phyloP scores from a whole-genome alignment of 2,329 filamentous ascomycete species.

The Phialemoniopsis sp. region DNA sequence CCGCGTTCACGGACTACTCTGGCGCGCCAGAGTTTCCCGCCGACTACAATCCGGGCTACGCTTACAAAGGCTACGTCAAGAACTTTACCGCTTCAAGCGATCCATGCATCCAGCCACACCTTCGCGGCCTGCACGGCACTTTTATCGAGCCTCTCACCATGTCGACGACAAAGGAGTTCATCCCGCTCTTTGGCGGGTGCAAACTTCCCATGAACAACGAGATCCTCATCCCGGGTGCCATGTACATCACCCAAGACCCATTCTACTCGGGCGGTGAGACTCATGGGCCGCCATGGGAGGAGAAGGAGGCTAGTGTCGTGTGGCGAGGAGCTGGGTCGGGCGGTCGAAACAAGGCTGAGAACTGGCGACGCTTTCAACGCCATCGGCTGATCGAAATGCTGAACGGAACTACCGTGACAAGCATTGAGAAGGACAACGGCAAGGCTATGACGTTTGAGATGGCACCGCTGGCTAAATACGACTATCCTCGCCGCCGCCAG shows the following conservation, averaged over 20 bases:
- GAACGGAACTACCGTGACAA: conserved; percentile 54
- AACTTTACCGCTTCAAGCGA: conserved; percentile 53
- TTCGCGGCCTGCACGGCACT: conserved; percentile 44
- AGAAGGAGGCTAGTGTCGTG: conserved; percentile 50
- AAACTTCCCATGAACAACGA: conserved; percentile 58
- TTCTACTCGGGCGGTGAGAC: conserved; percentile 53
- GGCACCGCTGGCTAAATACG: conserved; percentile 35
- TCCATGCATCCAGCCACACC: conserved; percentile 48
- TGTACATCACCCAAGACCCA: conserved; percentile 56
- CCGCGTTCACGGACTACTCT: conserved; percentile 29
- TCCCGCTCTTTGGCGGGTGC: conserved; percentile 56
- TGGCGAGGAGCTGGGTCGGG: conserved; percentile 66
- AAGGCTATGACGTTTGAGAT: conserved; percentile 45
- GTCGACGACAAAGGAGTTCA: conserved; percentile 42
- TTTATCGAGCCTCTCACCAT: conserved; percentile 47
- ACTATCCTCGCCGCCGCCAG: conserved; percentile 28
- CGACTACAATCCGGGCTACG: conserved; percentile 17
- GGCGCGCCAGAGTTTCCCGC: conserved; percentile 10
- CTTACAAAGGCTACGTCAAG: conserved; percentile 40
- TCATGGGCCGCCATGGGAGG: conserved; percentile 53
- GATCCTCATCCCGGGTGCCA: conserved; percentile 56
- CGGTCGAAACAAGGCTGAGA: conserved; percentile 45
- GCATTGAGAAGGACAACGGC: conserved; percentile 34
- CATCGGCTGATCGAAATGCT: conserved; percentile 67
- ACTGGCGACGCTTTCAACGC: conserved; percentile 67